Conservation (phyloP, 805 yeast species). For the Schwanniomyces occidentalis region DNA sequence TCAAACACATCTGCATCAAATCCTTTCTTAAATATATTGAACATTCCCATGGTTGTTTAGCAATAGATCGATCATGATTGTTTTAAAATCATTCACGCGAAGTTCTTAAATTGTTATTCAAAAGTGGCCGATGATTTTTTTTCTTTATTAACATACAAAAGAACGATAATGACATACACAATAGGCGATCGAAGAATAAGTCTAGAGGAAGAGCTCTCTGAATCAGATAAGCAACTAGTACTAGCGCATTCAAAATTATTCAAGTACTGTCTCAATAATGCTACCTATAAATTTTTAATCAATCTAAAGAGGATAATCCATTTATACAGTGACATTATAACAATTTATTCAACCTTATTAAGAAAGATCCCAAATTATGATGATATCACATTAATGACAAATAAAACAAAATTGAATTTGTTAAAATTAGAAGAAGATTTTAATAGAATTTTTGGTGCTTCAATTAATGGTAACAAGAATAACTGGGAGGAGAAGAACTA, state of each 20-base stretch:
- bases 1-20: conserved; percentile 35
- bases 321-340: conserved; percentile 36
- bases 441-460: conserved; percentile 26
- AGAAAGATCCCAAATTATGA: conserved; percentile 41
- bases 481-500: conserved; percentile 29
- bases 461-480: conserved; percentile 8
- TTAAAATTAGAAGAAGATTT: conserved; percentile 32
- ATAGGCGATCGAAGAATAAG: conserved; percentile 34
- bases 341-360: conserved; percentile 40
- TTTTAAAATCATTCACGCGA: conserved; percentile 1
- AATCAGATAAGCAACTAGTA: conserved; percentile 26
- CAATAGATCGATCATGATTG: conserved; percentile 1
- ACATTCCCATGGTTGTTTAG: conserved; percentile 25
- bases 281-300: conserved; percentile 25
- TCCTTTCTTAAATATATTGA: conserved; percentile 24
- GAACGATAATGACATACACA: conserved; percentile 34
- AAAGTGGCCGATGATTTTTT: too few species aligned
- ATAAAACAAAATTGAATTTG: conserved; percentile 18
- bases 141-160: background rate
- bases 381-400: conserved; percentile 37
- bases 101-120: too few species aligned
- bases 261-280: conserved; percentile 33
- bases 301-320: conserved; percentile 34
- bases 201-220: conserved; percentile 19
- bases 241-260: conserved; percentile 30